Percentiles rank a stretch among this genome's conserved stretches.
These are phyloP conservation scores for Podaxis pistillaris DNA, from an alignment of 768 basidiomycete genomes.

Conservation along the genomic window DNA sequence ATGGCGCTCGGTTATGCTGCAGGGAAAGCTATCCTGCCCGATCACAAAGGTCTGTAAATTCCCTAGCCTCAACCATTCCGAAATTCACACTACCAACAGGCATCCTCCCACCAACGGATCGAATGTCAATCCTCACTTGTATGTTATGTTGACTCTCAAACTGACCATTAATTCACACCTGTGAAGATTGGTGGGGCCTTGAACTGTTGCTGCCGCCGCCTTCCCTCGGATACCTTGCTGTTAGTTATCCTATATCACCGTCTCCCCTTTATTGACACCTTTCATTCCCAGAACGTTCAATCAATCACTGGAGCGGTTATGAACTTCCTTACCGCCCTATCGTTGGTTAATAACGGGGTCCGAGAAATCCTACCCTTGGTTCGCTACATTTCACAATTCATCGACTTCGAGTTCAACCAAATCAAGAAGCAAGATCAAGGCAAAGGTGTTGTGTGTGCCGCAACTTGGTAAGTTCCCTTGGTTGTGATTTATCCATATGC, in stretches of 20 bases:
- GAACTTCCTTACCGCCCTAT: constrained; percentile 72
- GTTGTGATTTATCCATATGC: neutral
- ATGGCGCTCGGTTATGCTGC: constrained; percentile 79
- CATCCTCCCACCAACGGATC: constrained; percentile 70
- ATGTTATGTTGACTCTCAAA: constrained; percentile 24
- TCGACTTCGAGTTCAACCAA: constrained; percentile 69
- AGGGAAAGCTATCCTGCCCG: constrained; percentile 59
- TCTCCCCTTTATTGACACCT: neutral
- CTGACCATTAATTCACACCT: neutral
- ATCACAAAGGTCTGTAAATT: constrained; percentile 51
- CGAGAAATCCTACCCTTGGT: constrained; percentile 83
- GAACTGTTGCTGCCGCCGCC: constrained; percentile 77
- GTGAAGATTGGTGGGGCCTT: constrained; percentile 86
- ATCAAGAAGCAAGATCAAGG: constrained; percentile 68
- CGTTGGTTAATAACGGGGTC: constrained; percentile 69
- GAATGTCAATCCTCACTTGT: constrained; percentile 82
- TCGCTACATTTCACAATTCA: constrained; percentile 77
- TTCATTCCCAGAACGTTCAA: constrained; percentile 43
- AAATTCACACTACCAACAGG: constrained; percentile 31
- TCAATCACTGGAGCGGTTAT: constrained; percentile 63
- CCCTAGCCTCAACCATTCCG: neutral
- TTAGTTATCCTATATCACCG: constrained; percentile 28
- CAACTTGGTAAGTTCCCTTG: constrained; percentile 67
- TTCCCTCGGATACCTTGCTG: constrained; percentile 57
- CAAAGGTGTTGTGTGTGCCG: constrained; percentile 81